phyloP scores from a whole-genome alignment of 2,329 filamentous ascomycete species.

The Clarireedia monteithiana region DNA sequence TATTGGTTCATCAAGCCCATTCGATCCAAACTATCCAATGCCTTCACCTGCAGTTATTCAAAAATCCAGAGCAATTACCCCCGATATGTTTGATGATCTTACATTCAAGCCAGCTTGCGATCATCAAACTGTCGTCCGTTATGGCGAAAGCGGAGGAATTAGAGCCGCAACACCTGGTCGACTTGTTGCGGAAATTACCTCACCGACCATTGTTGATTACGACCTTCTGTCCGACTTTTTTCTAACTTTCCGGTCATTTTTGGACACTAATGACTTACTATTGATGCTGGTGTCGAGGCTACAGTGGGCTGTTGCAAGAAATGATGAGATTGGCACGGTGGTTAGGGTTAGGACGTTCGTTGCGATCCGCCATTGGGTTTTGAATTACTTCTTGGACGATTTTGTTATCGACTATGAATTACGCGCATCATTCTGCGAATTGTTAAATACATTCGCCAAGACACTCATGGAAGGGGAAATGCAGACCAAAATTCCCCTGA shows the following conservation, averaged over 20 bases:
- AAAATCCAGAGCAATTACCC: constrained; percentile 44
- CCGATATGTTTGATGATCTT: constrained; percentile 74
- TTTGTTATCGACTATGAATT: constrained; percentile 72
- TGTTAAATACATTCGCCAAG: constrained; percentile 63
- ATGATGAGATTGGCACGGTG: constrained; percentile 80
- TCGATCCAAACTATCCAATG: constrained; percentile 9
- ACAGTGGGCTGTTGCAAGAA: constrained; percentile 73
- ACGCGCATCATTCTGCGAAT: constrained; percentile 68
- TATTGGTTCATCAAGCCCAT: constrained; percentile 11
- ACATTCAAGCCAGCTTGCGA: constrained; percentile 74
- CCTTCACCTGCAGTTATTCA: constrained; percentile 15
- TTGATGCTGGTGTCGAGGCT: constrained; percentile 79
- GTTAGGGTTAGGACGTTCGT: constrained; percentile 96
- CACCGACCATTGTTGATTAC: constrained; percentile 91
- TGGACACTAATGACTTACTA: constrained; percentile 68
- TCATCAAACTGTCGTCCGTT: constrained; percentile 73
- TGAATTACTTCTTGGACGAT: constrained; percentile 96
- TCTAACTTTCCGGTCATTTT: constrained; percentile 83
- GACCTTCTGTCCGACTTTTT: constrained; percentile 97
- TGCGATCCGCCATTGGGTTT: constrained; percentile 89
- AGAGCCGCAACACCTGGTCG: constrained; percentile 84
- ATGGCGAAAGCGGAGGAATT: constrained; percentile 66
- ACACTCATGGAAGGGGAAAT: constrained; percentile 41
- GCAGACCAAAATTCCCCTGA: constrained; percentile 52
- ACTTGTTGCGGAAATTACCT: constrained; percentile 93